Conservation (phyloP, 306 rosid species). For the Medicago lupulina region DNA sequence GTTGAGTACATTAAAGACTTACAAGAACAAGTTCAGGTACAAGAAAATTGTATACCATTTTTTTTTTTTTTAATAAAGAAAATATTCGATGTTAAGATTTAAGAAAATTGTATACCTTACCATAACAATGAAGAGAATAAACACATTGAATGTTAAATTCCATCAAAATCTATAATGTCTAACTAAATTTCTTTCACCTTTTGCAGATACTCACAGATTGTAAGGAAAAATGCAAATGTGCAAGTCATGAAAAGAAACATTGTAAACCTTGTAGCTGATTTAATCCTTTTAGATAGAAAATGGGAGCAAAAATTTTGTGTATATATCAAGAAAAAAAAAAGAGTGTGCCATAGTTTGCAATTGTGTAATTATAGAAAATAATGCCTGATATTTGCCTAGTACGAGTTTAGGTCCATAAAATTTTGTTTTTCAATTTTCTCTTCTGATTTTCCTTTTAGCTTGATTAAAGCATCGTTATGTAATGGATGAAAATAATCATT, state of each 20-base stretch:
- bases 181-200: constrained; percentile 25
- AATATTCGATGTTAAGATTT: too few species aligned
- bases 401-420: constrained; percentile 25
- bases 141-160: constrained; percentile 7
- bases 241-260: constrained; percentile 53
- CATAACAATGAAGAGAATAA: not conserved
- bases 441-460: constrained; percentile 6
- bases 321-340: not conserved
- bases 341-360: constrained; percentile 32
- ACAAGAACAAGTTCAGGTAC: constrained; percentile 83
- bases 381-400: constrained; percentile 29
- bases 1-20: constrained; percentile 78
- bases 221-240: constrained; percentile 73
- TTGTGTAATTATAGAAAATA: constrained; percentile 48
- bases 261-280: constrained; percentile 40
- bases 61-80: too few species aligned
- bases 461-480: not conserved
- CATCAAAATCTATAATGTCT: constrained; percentile 34
- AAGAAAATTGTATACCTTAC: not conserved
- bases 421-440: not conserved
- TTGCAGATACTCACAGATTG: constrained; percentile 71
- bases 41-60: not conserved
- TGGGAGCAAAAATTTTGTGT: constrained; percentile 30
- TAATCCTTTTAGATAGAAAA: constrained; percentile 48
- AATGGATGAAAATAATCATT: too few species aligned